Conservation (phyloP, 208 protist genomes). For the Trypanosoma mega region DNA sequence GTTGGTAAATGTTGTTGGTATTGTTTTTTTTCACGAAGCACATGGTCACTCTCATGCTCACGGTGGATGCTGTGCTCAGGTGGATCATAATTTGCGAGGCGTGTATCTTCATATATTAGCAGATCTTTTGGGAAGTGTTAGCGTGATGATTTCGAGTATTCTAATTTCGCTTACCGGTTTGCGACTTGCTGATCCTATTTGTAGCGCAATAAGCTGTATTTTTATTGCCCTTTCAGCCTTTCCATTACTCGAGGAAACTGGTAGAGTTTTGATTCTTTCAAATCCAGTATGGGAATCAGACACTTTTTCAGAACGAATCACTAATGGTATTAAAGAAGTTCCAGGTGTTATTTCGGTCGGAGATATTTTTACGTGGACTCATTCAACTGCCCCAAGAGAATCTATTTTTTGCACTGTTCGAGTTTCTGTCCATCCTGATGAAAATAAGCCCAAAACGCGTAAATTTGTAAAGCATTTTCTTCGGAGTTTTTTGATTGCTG, state of each 20-base stretch:
- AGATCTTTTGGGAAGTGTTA: slow-evolving; percentile 83
- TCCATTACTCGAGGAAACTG: slow-evolving; percentile 75
- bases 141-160: slow-evolving; percentile 80
- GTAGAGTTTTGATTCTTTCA: slow-evolving; percentile 65
- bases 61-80: slow-evolving; percentile 31
- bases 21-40: slow-evolving; percentile 83
- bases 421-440: slow-evolving; percentile 4
- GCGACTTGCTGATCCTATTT: slow-evolving; percentile 77
- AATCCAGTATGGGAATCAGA: slow-evolving; percentile 29
- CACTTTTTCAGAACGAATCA: slow-evolving; percentile 26
- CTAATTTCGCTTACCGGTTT: slow-evolving; percentile 59
- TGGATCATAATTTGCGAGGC: slow-evolving; percentile 83
- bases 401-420: slow-evolving; percentile 45
- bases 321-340: slow-evolving; percentile 31
- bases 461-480: slow-evolving; percentile 9
- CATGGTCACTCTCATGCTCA: slow-evolving; percentile 53
- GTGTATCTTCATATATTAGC: slow-evolving; percentile 90
- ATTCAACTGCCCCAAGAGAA: slow-evolving; percentile 62
- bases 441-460: slow-evolving; percentile 21
- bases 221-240: slow-evolving; percentile 76
- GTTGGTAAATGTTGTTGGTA: slow-evolving; percentile 78
- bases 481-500: slow-evolving; percentile 1
- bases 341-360: slow-evolving; percentile 13
- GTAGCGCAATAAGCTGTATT: slow-evolving; percentile 59
- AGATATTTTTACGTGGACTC: slow-evolving; percentile 48